Conservation (phyloP, 306 rosid genomes). For the Begonia loranthoides region DNA sequence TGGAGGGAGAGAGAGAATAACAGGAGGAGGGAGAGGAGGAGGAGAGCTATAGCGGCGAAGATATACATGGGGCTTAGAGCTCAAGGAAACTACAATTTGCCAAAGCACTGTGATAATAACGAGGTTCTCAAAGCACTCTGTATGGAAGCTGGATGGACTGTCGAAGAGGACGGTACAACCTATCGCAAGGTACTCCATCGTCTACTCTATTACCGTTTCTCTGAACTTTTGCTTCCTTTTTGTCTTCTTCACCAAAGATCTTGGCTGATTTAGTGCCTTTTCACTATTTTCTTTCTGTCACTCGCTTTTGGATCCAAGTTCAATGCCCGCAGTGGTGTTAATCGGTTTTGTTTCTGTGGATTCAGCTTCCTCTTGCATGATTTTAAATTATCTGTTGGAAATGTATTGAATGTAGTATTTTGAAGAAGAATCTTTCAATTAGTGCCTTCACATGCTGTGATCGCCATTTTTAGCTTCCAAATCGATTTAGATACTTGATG, state of each 20-base stretch:
- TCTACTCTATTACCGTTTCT: not conserved
- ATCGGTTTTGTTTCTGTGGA: conserved; percentile 5
- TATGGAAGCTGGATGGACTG: conserved; percentile 78
- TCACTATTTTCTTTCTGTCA: not conserved
- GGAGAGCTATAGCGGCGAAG: conserved; percentile 74
- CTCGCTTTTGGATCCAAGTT: conserved; percentile 4
- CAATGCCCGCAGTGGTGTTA: not conserved
- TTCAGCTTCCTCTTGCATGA: conserved; percentile 1
- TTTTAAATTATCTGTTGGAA: too few relatives aligned
- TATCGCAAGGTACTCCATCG: conserved; percentile 47
- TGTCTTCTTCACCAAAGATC: not conserved
- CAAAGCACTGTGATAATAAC: conserved; percentile 79
- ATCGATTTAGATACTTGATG: not conserved
- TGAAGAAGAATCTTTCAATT: too few relatives aligned
- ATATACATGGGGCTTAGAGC: conserved; percentile 71
- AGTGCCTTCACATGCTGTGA: too few relatives aligned
- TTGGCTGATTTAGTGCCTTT: not conserved
- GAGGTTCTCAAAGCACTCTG: conserved; percentile 85
- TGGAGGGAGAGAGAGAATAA: conserved; percentile 94
- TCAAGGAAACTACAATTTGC: conserved; percentile 68
- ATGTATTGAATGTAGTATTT: too few relatives aligned
- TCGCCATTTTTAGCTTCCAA: not conserved
- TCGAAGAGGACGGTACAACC: conserved; percentile 83
- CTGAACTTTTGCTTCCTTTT: not conserved
- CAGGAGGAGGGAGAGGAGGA: conserved; percentile 56